Percentiles rank a stretch among this genome's conserved stretches.
Conservation (phyloP, 352 stramenopile genomes). For the Bremia lactucae region DNA sequence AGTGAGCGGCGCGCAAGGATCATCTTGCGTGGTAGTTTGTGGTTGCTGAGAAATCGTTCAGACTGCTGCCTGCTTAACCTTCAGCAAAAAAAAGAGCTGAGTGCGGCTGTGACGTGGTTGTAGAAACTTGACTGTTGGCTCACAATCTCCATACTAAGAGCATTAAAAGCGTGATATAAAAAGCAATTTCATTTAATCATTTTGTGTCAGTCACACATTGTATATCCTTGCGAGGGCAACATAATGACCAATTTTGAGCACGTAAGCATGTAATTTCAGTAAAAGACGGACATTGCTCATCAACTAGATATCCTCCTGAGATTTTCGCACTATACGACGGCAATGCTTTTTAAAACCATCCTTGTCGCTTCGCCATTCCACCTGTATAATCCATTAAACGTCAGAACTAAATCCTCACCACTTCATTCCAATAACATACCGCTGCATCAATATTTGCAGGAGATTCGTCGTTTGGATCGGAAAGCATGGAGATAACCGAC, state of each 20-base stretch:
- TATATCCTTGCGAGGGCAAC: too few species aligned
- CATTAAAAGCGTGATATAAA: too few species aligned
- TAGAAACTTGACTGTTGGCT: too few species aligned
- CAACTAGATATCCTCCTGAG: conserved; percentile 87
- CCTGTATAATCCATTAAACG: conserved; percentile 24
- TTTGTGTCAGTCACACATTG: too few species aligned
- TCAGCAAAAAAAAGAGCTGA: too few species aligned
- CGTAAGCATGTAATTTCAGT: neutral
- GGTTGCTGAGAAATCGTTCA: conserved; percentile 11
- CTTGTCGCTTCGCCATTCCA: conserved; percentile 88
- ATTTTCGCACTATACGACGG: conserved; percentile 86
- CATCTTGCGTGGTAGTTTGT: conserved; percentile 30
- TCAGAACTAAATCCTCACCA: neutral
- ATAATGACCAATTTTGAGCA: neutral
- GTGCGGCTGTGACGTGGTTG: too few species aligned
- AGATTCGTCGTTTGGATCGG: conserved; percentile 98
- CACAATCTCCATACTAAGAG: too few species aligned
- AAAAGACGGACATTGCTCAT: neutral
- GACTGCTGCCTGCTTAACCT: too few species aligned
- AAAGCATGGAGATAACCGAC: conserved; percentile 98
- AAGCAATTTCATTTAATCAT: neutral
- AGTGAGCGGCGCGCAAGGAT: conserved; percentile 47
- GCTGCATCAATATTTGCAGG: conserved; percentile 99
- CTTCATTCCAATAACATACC: conserved; percentile 36
- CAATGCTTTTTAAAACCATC: conserved; percentile 90